A percentile compares a stretch with the other conserved stretches of the same genome.
These are phyloP conservation scores for Evernia prunastri DNA, from an alignment of 495 filamentous ascomycete species.

Conservation along the genomic window DNA sequence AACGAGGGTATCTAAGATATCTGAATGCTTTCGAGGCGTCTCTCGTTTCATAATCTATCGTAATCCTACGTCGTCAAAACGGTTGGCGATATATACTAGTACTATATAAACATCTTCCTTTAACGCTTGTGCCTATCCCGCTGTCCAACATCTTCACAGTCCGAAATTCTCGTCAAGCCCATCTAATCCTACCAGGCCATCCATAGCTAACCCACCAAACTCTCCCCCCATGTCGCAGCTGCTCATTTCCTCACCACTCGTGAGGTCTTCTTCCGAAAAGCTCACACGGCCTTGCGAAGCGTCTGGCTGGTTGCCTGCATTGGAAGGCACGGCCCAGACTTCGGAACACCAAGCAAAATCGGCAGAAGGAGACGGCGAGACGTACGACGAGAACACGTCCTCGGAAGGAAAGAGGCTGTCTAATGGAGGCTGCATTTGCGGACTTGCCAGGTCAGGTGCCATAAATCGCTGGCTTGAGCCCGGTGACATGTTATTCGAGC, in stretches of 20 bases:
- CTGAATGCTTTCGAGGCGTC: background rate
- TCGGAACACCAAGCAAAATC: constrained; percentile 40
- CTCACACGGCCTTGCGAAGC: constrained; percentile 63
- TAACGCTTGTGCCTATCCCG: background rate
- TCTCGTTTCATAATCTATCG: background rate
- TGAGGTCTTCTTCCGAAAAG: constrained; percentile 71
- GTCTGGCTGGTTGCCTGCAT: constrained; percentile 36
- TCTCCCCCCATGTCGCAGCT: constrained; percentile 26
- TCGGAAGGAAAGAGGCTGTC: constrained; percentile 40
- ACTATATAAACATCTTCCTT: background rate
- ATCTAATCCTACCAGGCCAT: constrained; percentile 25
- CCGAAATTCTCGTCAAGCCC: constrained; percentile 23
- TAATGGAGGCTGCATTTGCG: constrained; percentile 20
- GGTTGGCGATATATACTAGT: background rate
- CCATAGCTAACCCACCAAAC: constrained; percentile 20
- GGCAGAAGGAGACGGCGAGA: constrained; percentile 25
- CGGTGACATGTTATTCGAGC: constrained; percentile 22
- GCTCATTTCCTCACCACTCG: constrained; percentile 32
- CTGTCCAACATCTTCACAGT: constrained; percentile 2
- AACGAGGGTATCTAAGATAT: background rate
- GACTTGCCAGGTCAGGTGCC: constrained; percentile 11
- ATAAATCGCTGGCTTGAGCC: constrained; percentile 10
- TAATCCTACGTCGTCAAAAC: background rate
- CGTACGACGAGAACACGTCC: constrained; percentile 37
- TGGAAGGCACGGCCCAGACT: constrained; percentile 35